These are phyloP conservation scores for Acacia confusa DNA, from an alignment of 306 rosid genomes.

Conservation along the genomic window DNA sequence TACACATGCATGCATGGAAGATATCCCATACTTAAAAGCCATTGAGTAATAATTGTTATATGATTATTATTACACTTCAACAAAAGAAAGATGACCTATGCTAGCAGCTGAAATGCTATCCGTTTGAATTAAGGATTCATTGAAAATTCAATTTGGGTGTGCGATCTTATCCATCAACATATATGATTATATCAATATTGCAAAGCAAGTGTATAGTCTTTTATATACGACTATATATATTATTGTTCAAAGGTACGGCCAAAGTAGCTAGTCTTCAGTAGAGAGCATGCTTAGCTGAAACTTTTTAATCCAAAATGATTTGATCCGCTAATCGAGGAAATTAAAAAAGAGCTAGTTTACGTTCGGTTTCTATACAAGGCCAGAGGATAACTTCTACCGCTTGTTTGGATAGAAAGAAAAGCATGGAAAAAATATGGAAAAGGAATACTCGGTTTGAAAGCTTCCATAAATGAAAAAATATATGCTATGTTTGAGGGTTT, in stretches of 20 bases:
- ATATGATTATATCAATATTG: too few relatives aligned
- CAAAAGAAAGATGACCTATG: not conserved
- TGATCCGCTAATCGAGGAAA: not conserved
- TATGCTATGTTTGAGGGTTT: too few relatives aligned
- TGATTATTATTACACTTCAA: not conserved
- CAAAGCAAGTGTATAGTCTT: not conserved
- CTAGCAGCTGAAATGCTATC: not conserved
- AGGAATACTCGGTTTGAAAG: too few relatives aligned
- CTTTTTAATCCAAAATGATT: not conserved
- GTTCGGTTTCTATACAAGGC: not conserved
- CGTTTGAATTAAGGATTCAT: not conserved
- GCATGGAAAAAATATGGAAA: too few relatives aligned
- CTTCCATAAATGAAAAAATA: too few relatives aligned
- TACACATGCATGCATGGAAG: not conserved
- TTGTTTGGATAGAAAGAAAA: too few relatives aligned
- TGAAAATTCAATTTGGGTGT: not conserved
- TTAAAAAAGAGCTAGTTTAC: not conserved
- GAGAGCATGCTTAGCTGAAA: not conserved
- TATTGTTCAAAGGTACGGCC: not conserved
- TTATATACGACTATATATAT: not conserved
- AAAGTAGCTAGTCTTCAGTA: not conserved
- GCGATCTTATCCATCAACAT: conserved; percentile 4
- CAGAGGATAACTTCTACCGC: not conserved
- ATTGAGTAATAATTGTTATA: not conserved
- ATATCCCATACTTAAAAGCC: not conserved